A percentile compares a stretch with the other conserved stretches of the same genome.
These are phyloP conservation scores for Lagenidium sp. DNA, from an alignment of 352 stramenopile species.

Conservation along the genomic window DNA sequence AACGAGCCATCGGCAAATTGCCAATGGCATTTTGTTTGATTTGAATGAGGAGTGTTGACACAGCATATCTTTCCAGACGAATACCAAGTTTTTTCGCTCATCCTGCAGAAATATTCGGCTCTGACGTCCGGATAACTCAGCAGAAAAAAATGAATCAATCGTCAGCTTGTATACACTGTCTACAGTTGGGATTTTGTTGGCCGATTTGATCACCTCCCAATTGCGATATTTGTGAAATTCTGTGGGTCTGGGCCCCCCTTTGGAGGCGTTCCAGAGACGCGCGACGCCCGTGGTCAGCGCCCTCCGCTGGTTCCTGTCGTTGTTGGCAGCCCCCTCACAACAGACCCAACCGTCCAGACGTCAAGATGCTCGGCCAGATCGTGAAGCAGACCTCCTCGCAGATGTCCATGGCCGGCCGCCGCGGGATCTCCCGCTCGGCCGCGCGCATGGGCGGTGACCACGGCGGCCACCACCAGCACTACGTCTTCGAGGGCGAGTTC, in stretches of 20 bases:
- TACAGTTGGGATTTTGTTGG: not conserved
- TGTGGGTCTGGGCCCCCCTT: slow-evolving; percentile 8
- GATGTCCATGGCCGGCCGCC: slow-evolving; percentile 42
- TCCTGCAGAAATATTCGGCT: too few species aligned
- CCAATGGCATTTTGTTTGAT: too few species aligned
- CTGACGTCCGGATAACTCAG: too few species aligned
- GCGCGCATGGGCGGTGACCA: slow-evolving; percentile 66
- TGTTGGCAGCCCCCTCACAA: too few species aligned
- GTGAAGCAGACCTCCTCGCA: slow-evolving; percentile 63
- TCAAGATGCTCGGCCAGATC: slow-evolving; percentile 44
- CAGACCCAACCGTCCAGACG: too few species aligned
- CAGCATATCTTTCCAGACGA: too few species aligned
- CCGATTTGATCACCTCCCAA: not conserved
- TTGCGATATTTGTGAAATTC: slow-evolving; percentile 15
- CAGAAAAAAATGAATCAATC: too few species aligned
- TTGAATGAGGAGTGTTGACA: too few species aligned
- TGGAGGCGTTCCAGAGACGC: slow-evolving; percentile 11
- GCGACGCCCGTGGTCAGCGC: slow-evolving; percentile 3
- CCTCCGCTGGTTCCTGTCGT: too few species aligned
- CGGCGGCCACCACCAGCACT: slow-evolving; percentile 73
- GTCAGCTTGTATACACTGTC: slow-evolving; percentile 7
- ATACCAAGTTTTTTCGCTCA: too few species aligned
- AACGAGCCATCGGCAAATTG: too few species aligned
- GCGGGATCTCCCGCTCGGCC: slow-evolving; percentile 67
- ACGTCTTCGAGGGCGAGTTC: slow-evolving; percentile 79